Evolutionary conservation across 83 land plant species (phyloP).

Genomic region (Larix sibirica): DNA sequence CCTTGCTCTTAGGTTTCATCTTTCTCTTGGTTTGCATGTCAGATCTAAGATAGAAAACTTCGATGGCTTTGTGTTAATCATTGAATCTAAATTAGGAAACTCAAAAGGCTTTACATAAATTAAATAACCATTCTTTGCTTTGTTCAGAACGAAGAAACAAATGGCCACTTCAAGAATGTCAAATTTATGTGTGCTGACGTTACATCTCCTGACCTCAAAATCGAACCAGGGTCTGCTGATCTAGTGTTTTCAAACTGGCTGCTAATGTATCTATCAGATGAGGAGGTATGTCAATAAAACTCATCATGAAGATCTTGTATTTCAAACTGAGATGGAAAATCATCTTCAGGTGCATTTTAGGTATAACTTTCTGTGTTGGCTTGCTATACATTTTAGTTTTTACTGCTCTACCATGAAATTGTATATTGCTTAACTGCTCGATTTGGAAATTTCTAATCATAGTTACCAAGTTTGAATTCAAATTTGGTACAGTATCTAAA

Average conservation of each 20-base stretch:
- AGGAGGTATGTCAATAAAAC: slow-evolving; percentile 59
- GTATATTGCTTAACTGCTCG: not conserved
- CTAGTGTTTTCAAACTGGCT: slow-evolving; percentile 98
- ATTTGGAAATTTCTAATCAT: not conserved
- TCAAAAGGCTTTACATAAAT: not conserved
- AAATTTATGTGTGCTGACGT: slow-evolving; percentile 97
- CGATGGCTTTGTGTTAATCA: not conserved
- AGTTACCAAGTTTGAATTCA: too few species aligned
- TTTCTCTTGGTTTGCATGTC: slow-evolving; percentile 12
- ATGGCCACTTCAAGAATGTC: slow-evolving; percentile 79
- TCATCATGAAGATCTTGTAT: not conserved
- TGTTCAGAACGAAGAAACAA: slow-evolving; percentile 78
- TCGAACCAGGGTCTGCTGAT: slow-evolving; percentile 72
- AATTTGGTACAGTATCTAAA: too few species aligned
- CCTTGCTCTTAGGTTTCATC: not conserved
- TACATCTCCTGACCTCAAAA: slow-evolving; percentile 71
- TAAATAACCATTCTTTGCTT: not conserved
- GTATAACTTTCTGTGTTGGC: not conserved
- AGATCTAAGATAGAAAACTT: not conserved
- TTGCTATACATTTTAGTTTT: not conserved
- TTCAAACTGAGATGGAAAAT: not conserved
- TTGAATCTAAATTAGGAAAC: not conserved
- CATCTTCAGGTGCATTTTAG: not conserved
- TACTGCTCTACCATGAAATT: not conserved
- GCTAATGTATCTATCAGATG: slow-evolving; percentile 95